Evolutionary conservation across 768 basidiomycete genomes (phyloP).

Genomic region (Suillus subluteus): DNA sequence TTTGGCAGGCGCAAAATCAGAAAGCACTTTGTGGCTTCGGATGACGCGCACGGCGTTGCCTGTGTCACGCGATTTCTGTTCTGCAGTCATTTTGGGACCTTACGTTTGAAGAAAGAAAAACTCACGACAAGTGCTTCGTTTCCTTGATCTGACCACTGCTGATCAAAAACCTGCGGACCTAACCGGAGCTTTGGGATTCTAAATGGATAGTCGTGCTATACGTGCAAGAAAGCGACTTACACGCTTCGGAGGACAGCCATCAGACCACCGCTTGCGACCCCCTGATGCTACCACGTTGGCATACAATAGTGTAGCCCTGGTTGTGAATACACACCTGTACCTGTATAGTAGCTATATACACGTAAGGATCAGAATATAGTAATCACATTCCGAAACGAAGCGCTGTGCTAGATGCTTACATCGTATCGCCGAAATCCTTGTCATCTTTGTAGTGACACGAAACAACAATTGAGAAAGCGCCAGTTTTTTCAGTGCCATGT

Average conservation of each 20-base stretch:
- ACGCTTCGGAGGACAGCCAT: conserved; percentile 20
- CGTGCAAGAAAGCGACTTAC: conserved; percentile 19
- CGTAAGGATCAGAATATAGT: conserved; percentile 3
- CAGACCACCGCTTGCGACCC: conserved; percentile 20
- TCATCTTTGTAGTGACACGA: conserved; percentile 28
- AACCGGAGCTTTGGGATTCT: conserved; percentile 15
- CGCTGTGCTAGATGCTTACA: conserved; percentile 21
- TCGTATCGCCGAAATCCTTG: conserved; percentile 28
- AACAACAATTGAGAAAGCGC: conserved; percentile 24
- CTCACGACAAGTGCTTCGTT: conserved; percentile 28
- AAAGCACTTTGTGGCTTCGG: conserved; percentile 23
- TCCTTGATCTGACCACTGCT: conserved; percentile 20
- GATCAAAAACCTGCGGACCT: conserved; percentile 28
- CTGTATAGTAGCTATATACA: conserved; percentile 30
- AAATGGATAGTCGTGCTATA: not conserved
- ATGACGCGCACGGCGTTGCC: conserved; percentile 30
- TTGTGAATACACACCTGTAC: conserved; percentile 15
- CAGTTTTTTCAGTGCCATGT: conserved; percentile 16
- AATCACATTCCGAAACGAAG: not conserved
- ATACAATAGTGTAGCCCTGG: not conserved
- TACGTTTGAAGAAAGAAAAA: not conserved
- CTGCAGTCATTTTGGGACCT: not conserved
- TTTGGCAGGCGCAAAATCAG: conserved; percentile 28
- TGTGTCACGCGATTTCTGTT: conserved; percentile 26
- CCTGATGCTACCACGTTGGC: conserved; percentile 11